Evolutionary conservation across 177 flowering plant genomes (phyloP), one percentile per base, ranked within the genome.

Genomic region (Vitis hybrid): DNA sequence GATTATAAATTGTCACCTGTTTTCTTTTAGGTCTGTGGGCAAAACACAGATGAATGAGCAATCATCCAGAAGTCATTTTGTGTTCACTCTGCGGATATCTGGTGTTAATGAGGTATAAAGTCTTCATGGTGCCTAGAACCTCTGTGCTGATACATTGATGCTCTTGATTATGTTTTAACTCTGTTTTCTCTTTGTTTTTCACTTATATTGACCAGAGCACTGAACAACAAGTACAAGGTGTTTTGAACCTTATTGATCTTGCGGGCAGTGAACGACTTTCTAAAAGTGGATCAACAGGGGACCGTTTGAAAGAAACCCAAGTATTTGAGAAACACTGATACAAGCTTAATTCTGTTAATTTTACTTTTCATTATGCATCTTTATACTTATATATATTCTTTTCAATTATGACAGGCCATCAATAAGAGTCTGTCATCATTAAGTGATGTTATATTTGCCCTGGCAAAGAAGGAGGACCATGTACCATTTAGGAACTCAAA

Each of bases 201-300:
- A 11, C 30, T 49, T 5, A 15, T 9, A 7, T 72, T 63, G 51
- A 26, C 13, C 71, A 93, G 98, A 87, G 91, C 82, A 96, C 97
- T 11, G 97, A 91, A 19, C 95, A 91, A 81, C 97, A 93, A 81
- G 97, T 96, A 10, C 95, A 92, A 75, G 98, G 99, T 32, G 84
- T 93, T 10, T 70, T 96, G 66, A 96, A 96, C 78, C 91, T 96
- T 10, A 89, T 96, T 66, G 99, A 95, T 75, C 92, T 95, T 69
- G 99, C 99, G 55, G 99, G 99, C 6, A 95, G 99, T 72, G 99
- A 95, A 74, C 94, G 99, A 15, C 87, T 95, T 56, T 93, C 98
- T 2, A 93, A 87, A 78, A 95, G 99, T 80, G 98, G 98, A 10
- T 84, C 98, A 62, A 92, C 97, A n/a, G 99, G 98, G 30, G 98